These are phyloP conservation scores for Botrytis squamosa DNA, from an alignment of 2,329 filamentous ascomycete genomes.

Conservation along the genomic window DNA sequence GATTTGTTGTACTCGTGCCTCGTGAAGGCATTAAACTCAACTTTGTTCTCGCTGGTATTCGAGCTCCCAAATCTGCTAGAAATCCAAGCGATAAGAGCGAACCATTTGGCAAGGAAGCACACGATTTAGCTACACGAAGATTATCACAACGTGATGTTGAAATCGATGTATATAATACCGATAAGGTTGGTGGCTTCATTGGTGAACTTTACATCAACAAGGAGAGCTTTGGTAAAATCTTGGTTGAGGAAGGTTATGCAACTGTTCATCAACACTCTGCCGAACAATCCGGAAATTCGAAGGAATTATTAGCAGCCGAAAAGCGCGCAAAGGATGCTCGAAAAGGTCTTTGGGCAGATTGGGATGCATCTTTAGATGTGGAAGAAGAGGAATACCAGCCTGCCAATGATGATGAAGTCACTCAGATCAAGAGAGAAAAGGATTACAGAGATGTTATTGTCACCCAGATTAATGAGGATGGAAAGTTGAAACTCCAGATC, in stretches of 20 bases:
- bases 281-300: conserved; percentile 87
- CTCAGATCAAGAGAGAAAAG: conserved; percentile 61
- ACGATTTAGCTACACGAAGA: conserved; percentile 84
- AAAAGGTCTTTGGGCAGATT: conserved; percentile 91
- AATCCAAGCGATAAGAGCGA: conserved; percentile 77
- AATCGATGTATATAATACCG: conserved; percentile 89
- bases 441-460: conserved; percentile 95
- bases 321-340: conserved; percentile 82
- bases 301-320: conserved; percentile 84
- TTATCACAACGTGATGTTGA: conserved; percentile 95
- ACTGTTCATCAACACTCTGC: conserved; percentile 93
- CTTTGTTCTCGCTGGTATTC: conserved; percentile 89
- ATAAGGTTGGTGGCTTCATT: conserved; percentile 97
- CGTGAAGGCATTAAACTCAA: conserved; percentile 93
- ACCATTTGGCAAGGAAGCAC: conserved; percentile 91
- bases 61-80: conserved; percentile 82
- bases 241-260: conserved; percentile 92
- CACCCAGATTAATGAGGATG: conserved; percentile 81
- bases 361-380: conserved; percentile 84
- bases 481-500: conserved; percentile 86
- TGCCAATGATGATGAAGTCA: conserved; percentile 51
- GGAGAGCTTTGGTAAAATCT: conserved; percentile 89
- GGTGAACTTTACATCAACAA: conserved; percentile 90
- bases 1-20: conserved; percentile 89
- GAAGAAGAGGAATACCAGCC: conserved; percentile 55